phyloP scores from a whole-genome alignment of 1,284 basidiomycete species.

The Golubevia sp. region DNA sequence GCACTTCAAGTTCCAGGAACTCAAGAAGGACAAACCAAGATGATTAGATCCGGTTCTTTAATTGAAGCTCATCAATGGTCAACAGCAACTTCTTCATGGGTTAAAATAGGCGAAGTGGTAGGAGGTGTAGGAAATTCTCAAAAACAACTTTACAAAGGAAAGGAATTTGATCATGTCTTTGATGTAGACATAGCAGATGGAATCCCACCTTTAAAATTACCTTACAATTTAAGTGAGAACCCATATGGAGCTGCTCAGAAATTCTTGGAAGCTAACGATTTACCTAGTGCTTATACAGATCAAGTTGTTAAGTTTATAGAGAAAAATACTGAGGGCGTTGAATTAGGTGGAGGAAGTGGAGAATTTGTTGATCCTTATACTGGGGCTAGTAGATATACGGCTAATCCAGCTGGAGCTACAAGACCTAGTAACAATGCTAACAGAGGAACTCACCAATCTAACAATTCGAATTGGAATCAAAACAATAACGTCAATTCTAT shows the following conservation, averaged over 20 bases:
- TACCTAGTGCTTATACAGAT: conserved; percentile 82
- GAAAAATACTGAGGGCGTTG: conserved; percentile 80
- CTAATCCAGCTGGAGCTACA: no score
- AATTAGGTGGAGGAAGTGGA: conserved; percentile 68
- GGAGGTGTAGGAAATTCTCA: conserved; percentile 85
- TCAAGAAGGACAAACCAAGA: conserved; percentile 88
- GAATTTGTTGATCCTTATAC: conserved; percentile 90
- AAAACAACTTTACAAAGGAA: conserved; percentile 83
- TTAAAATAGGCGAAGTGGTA: conserved; percentile 93
- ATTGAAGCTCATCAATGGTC: conserved; percentile 71
- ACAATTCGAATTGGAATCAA: no score
- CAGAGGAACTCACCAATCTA: no score
- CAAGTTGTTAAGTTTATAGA: conserved; percentile 93
- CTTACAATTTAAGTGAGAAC: conserved; percentile 84
- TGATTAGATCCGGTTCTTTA: conserved; percentile 64
- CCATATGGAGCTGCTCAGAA: conserved; percentile 85
- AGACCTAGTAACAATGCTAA: no score
- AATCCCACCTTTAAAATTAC: conserved; percentile 87
- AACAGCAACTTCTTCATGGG: conserved; percentile 72
- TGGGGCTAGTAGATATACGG: conserved; percentile 64
- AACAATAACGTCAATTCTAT: no score
- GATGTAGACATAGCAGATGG: conserved; percentile 96
- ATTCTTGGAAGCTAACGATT: conserved; percentile 82
- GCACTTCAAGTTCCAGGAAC: conserved; percentile 75
- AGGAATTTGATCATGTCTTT: conserved; percentile 98